Evolutionary conservation across 2,329 filamentous ascomycete species (phyloP).

Genomic region (Neofusicoccum cordaticola): DNA sequence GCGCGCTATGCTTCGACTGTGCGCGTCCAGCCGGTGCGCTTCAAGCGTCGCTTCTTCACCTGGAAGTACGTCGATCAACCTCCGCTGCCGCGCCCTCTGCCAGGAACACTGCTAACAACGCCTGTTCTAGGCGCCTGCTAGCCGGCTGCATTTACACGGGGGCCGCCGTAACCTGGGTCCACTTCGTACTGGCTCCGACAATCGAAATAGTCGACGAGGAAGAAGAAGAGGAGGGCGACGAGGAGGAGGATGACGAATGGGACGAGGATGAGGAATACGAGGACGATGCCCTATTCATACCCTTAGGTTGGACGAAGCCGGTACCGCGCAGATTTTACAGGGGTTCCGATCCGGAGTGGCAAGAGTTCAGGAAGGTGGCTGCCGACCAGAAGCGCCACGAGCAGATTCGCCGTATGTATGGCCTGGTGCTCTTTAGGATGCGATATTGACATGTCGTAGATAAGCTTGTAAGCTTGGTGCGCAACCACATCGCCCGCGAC

Average conservation of each 20-base stretch:
- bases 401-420: neutral
- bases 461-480: slow-evolving; percentile 39
- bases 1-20: slow-evolving; percentile 25
- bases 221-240: slow-evolving; percentile 31
- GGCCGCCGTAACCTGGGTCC: slow-evolving; percentile 20
- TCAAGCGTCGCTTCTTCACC: slow-evolving; percentile 37
- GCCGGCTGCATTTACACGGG: slow-evolving; percentile 20
- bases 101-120: neutral
- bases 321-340: slow-evolving; percentile 44
- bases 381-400: slow-evolving; percentile 41
- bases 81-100: neutral
- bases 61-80: slow-evolving; percentile 27
- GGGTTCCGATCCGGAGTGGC: slow-evolving; percentile 54
- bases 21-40: slow-evolving; percentile 40
- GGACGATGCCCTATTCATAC: slow-evolving; percentile 43
- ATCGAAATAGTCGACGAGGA: slow-evolving; percentile 21
- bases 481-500: slow-evolving; percentile 18
- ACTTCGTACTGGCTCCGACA: slow-evolving; percentile 22
- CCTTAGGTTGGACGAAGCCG: slow-evolving; percentile 46
- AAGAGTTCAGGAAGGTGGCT: slow-evolving; percentile 47
- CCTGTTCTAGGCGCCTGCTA: slow-evolving; percentile 12
- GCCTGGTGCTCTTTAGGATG: neutral
- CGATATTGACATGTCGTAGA: slow-evolving; percentile 22
- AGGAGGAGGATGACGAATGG: slow-evolving; percentile 31
- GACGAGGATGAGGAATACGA: slow-evolving; percentile 26